Conservation (phyloP, 2,329 filamentous ascomycete genomes). For the Fusarium odoratissimum region DNA sequence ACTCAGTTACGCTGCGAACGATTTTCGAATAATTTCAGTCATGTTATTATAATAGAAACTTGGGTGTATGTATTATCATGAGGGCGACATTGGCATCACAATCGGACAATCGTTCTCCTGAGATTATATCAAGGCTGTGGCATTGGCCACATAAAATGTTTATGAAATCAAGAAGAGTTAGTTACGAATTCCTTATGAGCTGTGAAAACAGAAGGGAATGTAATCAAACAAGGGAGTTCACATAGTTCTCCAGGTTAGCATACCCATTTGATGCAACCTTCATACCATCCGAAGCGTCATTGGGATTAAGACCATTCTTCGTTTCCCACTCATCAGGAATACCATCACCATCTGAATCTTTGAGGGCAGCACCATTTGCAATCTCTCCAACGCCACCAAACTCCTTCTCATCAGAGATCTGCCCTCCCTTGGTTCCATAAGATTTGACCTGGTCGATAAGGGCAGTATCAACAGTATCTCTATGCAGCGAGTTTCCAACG, state of each 20-base stretch:
- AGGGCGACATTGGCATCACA: too few relatives aligned
- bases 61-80: neutral
- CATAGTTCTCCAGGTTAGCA: conserved; percentile 61
- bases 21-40: too few relatives aligned
- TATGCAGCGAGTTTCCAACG: conserved; percentile 57
- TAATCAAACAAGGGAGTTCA: conserved; percentile 57
- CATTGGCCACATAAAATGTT: neutral
- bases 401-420: conserved; percentile 59
- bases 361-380: conserved; percentile 51
- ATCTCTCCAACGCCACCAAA: conserved; percentile 56
- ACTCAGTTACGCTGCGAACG: too few relatives aligned
- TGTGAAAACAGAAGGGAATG: neutral
- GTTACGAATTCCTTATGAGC: neutral
- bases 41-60: neutral
- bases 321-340: conserved; percentile 62
- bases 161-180: neutral
- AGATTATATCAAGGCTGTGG: too few relatives aligned
- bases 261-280: conserved; percentile 56
- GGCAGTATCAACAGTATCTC: conserved; percentile 57
- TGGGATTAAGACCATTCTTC: conserved; percentile 55
- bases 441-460: conserved; percentile 58
- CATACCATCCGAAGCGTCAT: conserved; percentile 56
- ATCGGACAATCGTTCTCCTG: too few relatives aligned
- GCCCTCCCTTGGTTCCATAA: conserved; percentile 57
- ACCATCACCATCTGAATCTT: conserved; percentile 61